Conservation (phyloP, 2,329 filamentous ascomycete species). For the Fusarium temperatum region DNA sequence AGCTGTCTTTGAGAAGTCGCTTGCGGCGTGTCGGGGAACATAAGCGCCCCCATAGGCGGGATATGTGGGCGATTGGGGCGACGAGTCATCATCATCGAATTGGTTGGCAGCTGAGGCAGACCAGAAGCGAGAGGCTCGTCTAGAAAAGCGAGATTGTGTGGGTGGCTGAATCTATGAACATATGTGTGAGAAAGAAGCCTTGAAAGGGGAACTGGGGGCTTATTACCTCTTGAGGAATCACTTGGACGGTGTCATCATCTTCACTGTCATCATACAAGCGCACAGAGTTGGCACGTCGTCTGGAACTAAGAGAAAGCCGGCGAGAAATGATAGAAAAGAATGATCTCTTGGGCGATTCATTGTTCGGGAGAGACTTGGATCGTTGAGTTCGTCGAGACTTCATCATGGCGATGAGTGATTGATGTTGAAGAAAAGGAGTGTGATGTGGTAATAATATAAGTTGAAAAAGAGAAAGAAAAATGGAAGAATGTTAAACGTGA, state of each 20-base stretch:
- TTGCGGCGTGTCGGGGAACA: conserved; percentile 44
- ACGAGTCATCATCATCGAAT: conserved; percentile 16
- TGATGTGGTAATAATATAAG: neutral
- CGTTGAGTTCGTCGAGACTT: conserved; percentile 26
- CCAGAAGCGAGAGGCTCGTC: conserved; percentile 38
- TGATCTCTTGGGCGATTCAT: conserved; percentile 14
- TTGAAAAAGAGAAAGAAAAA: neutral
- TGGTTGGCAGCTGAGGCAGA: conserved; percentile 33
- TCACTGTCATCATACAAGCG: conserved; percentile 26
- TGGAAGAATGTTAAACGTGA: conserved; percentile 3
- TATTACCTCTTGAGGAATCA: conserved; percentile 14
- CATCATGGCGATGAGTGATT: neutral
- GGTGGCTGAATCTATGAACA: conserved; percentile 1
- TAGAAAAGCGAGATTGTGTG: conserved; percentile 21
- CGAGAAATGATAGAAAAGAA: conserved; percentile 20
- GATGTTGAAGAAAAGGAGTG: neutral
- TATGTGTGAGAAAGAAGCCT: neutral
- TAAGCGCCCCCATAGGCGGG: conserved; percentile 30
- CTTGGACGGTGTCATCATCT: conserved; percentile 2
- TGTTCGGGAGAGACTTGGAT: conserved; percentile 23
- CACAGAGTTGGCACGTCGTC: conserved; percentile 9
- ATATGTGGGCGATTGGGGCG: conserved; percentile 6
- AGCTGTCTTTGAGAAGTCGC: conserved; percentile 42
- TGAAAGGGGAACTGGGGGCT: neutral
- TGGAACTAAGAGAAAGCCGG: conserved; percentile 23